These are phyloP conservation scores for Elsinoe batatas DNA, from an alignment of 2,329 filamentous ascomycete species.

Conservation along the genomic window DNA sequence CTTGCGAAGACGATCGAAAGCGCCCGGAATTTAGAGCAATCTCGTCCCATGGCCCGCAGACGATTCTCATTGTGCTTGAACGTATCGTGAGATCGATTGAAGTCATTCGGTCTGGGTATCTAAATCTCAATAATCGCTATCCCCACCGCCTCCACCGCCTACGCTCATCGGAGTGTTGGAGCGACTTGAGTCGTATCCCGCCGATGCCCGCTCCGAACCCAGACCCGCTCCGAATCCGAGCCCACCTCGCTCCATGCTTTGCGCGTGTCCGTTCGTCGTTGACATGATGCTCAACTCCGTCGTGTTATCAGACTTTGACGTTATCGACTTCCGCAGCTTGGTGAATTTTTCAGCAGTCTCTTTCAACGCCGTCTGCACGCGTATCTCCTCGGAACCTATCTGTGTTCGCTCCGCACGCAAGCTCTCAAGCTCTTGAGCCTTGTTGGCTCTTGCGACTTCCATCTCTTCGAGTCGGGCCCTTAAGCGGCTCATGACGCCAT, in stretches of 20 bases:
- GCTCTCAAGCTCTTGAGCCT: conserved; percentile 54
- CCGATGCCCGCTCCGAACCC: conserved; percentile 4
- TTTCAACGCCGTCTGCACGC: conserved; percentile 71
- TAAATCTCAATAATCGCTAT: conserved; percentile 2
- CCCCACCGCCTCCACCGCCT: not conserved
- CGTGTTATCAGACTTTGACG: not conserved
- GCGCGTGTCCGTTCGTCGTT: conserved; percentile 3
- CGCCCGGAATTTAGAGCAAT: too few species aligned
- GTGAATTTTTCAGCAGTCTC: conserved; percentile 68
- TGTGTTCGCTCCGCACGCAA: conserved; percentile 59
- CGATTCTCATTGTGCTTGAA: too few species aligned
- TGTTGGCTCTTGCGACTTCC: conserved; percentile 48
- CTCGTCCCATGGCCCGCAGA: too few species aligned
- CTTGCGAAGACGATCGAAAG: too few species aligned
- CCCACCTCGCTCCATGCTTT: not conserved
- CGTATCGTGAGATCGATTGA: not conserved
- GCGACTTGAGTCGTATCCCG: not conserved
- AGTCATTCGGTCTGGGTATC: not conserved
- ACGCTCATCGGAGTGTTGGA: conserved; percentile 4
- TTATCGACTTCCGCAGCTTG: conserved; percentile 34
- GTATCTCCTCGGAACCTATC: conserved; percentile 59
- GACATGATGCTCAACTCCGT: conserved; percentile 4
- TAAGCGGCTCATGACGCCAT: conserved; percentile 55
- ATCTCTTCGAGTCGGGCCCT: conserved; percentile 52
- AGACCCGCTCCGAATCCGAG: not conserved